A percentile compares a stretch with the other conserved stretches of the same genome.
phyloP scores from a whole-genome alignment of 208 protist genomes.

The Lotmaria passim region DNA sequence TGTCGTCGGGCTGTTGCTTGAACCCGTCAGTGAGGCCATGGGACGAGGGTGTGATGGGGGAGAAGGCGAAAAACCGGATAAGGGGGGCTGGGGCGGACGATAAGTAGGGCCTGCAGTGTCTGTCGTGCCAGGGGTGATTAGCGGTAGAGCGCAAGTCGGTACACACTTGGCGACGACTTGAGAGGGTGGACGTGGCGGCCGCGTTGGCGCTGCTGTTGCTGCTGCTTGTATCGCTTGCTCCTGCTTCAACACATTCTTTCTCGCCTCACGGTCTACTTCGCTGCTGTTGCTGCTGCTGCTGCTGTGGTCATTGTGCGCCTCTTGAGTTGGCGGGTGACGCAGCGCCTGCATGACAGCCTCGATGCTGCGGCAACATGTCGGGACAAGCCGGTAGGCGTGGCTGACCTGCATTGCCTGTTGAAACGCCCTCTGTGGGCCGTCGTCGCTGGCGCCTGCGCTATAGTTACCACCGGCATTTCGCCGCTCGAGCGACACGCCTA shows the following conservation, averaged over 20 bases:
- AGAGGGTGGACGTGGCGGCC: neutral
- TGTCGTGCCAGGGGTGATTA: neutral
- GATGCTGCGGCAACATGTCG: constrained; percentile 61
- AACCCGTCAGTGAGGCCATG: neutral
- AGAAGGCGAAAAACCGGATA: neutral
- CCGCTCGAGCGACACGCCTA: constrained; percentile 83
- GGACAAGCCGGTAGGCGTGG: constrained; percentile 62
- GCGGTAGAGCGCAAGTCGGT: constrained; percentile 1
- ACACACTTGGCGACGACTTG: neutral
- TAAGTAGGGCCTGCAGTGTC: neutral
- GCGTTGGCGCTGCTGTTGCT: neutral
- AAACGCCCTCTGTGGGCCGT: constrained; percentile 60
- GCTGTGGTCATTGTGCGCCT: too few relatives aligned
- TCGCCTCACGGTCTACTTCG: neutral
- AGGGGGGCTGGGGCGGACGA: neutral
- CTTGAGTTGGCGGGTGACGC: too few relatives aligned
- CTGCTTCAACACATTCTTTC: neutral
- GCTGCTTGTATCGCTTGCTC: neutral
- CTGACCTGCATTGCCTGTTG: constrained; percentile 53
- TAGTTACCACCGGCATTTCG: constrained; percentile 26
- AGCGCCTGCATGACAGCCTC: constrained; percentile 69
- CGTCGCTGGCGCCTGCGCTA: neutral
- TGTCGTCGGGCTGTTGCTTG: neutral
- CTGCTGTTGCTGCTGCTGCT: neutral
- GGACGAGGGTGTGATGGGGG: neutral